Base-by-base conservation (phyloP, 2,329 filamentous ascomycete genomes). In the Colletotrichum melonis region DNA sequence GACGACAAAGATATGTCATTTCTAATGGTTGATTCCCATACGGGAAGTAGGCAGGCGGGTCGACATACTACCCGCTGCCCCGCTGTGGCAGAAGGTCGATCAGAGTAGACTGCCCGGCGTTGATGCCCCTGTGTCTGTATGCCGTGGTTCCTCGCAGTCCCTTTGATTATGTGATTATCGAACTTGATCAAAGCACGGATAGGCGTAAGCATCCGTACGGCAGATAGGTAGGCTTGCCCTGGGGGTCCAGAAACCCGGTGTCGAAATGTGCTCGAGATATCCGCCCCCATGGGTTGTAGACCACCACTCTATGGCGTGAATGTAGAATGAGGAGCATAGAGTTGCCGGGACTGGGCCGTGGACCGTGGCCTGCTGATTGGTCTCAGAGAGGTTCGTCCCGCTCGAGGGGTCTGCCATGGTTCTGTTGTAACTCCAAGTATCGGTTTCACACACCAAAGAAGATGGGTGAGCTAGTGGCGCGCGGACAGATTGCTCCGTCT, bases 401-500 rank as follows among this genome's bases (percentile, higher is more conserved):
- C 63, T 46, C 12, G 46, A 26, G 30, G 49, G 63, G 42, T 52
- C 2, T 57, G 56, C 22, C 56, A 24, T 22, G 52, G 14, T 30
- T 2, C 11, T 12, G 14, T 19, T 55, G 68, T 72, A 68, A 24
- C 32, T 28, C 22, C 14, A 67, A 16, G 63, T 72, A 55, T 67
- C 54, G n/a, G 63, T 72, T 74, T 73, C 71, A 73, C 60, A 42
- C 59, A 28, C 59, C 46, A 55, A 42, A 32, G 19, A 6, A 32
- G 16, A 57, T 3, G 30, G 38, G 55, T 19, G n/a, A 19, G 56
- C 46, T 12, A 2, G 42, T 35, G 19, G 24, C 2, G 28, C 28
- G 62, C 71, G 71, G 67, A 71, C 71, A 57, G 52, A 66, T 58
- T 62, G 28, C 62, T 73, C 71, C 71, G 71, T 52, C 35, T 35